Evolutionary conservation across 176 grass and related monocot species (phyloP).

Genomic region (Zizania latifolia): DNA sequence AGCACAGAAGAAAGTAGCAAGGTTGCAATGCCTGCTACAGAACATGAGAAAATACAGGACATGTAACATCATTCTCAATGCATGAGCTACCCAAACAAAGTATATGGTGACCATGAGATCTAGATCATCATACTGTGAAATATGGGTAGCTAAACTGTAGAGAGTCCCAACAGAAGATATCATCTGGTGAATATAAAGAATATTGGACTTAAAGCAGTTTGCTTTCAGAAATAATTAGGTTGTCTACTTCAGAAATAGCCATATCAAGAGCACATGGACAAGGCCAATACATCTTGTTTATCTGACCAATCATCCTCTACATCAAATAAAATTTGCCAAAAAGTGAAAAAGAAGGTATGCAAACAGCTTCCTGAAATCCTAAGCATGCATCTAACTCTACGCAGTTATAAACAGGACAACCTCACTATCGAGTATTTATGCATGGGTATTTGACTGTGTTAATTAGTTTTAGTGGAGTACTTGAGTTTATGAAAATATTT

Average conservation of each 20-base stretch:
- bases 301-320: neutral
- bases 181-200: constrained; percentile 4
- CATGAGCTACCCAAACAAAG: no score
- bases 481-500: neutral
- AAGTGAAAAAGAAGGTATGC: neutral
- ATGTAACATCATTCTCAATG: neutral
- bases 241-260: constrained; percentile 3
- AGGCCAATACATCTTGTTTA: neutral
- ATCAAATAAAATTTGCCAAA: neutral
- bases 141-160: neutral
- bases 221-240: neutral
- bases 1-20: neutral
- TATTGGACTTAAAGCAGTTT: neutral
- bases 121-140: neutral
- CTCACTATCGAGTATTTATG: neutral
- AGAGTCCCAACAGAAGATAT: neutral
- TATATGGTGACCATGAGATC: neutral
- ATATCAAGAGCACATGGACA: neutral
- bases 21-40: constrained; percentile 4
- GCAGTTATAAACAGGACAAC: neutral
- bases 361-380: constrained; percentile 12
- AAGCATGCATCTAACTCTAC: neutral
- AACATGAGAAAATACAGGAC: neutral
- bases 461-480: no score
- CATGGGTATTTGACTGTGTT: neutral